A percentile compares a stretch with the other conserved stretches of the same genome.
phyloP scores from a whole-genome alignment of 1,284 basidiomycete species.

The Naganishia liquefaciens region DNA sequence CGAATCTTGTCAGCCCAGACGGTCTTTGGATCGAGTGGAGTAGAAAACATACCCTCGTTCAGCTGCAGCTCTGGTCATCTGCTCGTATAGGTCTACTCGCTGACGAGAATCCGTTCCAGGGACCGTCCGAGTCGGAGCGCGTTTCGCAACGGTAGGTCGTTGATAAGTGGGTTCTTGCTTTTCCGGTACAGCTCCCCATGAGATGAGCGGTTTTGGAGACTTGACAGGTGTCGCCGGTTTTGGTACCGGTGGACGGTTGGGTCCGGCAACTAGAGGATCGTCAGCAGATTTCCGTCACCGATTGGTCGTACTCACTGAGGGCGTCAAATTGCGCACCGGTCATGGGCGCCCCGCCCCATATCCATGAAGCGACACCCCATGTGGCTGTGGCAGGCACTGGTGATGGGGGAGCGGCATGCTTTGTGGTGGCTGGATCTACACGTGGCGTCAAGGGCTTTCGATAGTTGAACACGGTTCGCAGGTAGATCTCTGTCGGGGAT shows the following conservation, averaged over 20 bases:
- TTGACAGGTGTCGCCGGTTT: slow-evolving; percentile 39
- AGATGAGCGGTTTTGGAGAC: slow-evolving; percentile 46
- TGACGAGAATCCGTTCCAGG: slow-evolving; percentile 38
- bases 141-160: slow-evolving; percentile 32
- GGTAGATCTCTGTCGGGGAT: slow-evolving; percentile 48
- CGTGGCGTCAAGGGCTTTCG: slow-evolving; percentile 52
- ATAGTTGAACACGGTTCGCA: slow-evolving; percentile 54
- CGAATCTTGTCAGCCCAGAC: not conserved
- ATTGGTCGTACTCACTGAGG: slow-evolving; percentile 38
- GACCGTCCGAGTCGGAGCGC: slow-evolving; percentile 36
- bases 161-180: slow-evolving; percentile 35
- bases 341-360: slow-evolving; percentile 53
- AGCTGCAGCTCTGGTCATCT: slow-evolving; percentile 46
- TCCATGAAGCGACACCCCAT: slow-evolving; percentile 47
- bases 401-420: slow-evolving; percentile 44
- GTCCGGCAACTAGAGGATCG: slow-evolving; percentile 45
- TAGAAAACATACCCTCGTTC: slow-evolving; percentile 42
- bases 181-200: slow-evolving; percentile 48
- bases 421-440: slow-evolving; percentile 45
- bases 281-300: not conserved
- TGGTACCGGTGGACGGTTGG: slow-evolving; percentile 42
- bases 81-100: slow-evolving; percentile 49
- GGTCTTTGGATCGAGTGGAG: slow-evolving; percentile 28
- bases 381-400: slow-evolving; percentile 46
- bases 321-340: slow-evolving; percentile 51